Base-by-base conservation (phyloP, 192 early-diverging fungal genomes). In the Gryganskiella cystojenkinii region DNA sequence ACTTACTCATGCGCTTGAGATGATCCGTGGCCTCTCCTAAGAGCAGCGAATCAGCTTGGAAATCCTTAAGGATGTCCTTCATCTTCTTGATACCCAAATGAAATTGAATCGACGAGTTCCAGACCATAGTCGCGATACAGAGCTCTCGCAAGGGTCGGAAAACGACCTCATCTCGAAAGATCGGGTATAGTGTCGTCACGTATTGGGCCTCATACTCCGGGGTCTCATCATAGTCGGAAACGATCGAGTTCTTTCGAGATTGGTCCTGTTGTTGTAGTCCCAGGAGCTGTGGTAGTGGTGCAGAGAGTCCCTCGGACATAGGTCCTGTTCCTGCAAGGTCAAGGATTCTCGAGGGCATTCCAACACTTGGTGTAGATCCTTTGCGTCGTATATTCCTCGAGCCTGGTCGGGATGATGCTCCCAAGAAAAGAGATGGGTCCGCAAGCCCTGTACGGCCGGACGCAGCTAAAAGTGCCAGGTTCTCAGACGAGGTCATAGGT, bases 61-160 rank as follows among this genome's bases (percentile, higher is more conserved):
- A 78, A 14, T 78, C 74, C 43, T 64, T 69, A 15, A 78, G 46
- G 13, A 78, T 69, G 20, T 78, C 74, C 50, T 78, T 78, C 40
- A 78, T 69, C 31, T 69, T 78, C 34, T 78, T 78, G 47, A 78
- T 56, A 1, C 61, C 74, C 28, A 78, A 31, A 27, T 78, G 74
- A 28, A 78, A 78, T 42, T 78, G 74, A 20, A 78, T 69, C 5
- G 74, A 78, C 22, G 74, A 78, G 14, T 78, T 78, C 74, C 74
- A 78, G 8, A 69, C 66, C 74, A 78, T 68, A 31, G 67, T 78
- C 15, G 74, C 74, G 5, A 78, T 64, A 37, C 74, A 78, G 13
- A 78, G 74, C 61, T 78, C 74, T 3, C 74, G 66, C 1, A 78
- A 33, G 25, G 74, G 74, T 15, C 74, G 53, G 25, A 78, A 78